Percentiles rank a stretch among this genome's conserved stretches.
These are phyloP conservation scores for Sinapis alba DNA, from an alignment of 441 rosid species.

Conservation along the genomic window DNA sequence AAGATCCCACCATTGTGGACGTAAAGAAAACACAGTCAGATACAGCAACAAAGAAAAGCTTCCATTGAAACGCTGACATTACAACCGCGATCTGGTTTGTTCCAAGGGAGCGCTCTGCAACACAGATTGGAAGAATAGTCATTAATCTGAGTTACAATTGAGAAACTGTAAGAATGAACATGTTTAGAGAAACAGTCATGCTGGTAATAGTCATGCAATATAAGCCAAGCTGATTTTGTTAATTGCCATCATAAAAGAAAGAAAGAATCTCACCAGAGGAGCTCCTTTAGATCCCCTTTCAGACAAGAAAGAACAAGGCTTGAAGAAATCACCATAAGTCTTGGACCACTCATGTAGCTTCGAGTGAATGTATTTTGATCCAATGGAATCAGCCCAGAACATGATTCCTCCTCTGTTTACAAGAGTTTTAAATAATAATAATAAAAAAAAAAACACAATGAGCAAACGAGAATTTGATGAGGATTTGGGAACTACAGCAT, in stretches of 20 bases:
- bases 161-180: not conserved
- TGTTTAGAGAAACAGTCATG: constrained; percentile 1
- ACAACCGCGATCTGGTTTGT: constrained; percentile 62
- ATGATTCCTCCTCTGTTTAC: constrained; percentile 83
- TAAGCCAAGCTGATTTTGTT: not conserved
- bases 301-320: constrained; percentile 87
- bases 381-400: constrained; percentile 93
- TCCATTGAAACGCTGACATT: constrained; percentile 23
- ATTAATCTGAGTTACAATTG: not conserved
- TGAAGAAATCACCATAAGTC: constrained; percentile 78
- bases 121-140: not conserved
- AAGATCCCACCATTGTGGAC: constrained; percentile 1
- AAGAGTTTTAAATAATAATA: constrained; percentile 19
- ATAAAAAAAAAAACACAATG: constrained; percentile 19
- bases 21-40: not conserved
- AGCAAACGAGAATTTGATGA: constrained; percentile 13
- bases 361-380: constrained; percentile 76
- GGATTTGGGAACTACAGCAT: not conserved
- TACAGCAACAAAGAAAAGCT: not conserved
- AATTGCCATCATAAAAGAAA: not conserved
- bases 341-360: constrained; percentile 89
- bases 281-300: constrained; percentile 84
- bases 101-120: constrained; percentile 70
- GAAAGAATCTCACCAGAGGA: constrained; percentile 61
- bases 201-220: not conserved